Evolutionary conservation across 2,329 filamentous ascomycete species (phyloP).

Genomic region (Cladorrhinum sp.): DNA sequence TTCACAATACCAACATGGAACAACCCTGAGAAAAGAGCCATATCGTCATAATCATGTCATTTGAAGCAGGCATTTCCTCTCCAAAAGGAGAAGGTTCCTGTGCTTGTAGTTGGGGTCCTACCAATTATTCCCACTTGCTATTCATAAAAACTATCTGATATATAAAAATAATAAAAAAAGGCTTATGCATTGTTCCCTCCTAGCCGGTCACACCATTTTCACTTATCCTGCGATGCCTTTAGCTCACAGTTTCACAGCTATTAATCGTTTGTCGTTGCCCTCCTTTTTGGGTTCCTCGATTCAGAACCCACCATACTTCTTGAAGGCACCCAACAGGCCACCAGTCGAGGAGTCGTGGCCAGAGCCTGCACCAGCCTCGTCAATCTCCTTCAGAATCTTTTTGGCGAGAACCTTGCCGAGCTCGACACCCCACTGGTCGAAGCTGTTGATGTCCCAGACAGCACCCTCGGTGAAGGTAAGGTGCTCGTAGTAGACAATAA

Average conservation of each 20-base stretch:
- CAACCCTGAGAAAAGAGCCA: neutral
- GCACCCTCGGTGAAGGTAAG: slow-evolving; percentile 96
- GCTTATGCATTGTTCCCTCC: neutral
- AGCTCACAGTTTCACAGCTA: neutral
- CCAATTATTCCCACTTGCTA: neutral
- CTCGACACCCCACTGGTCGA: slow-evolving; percentile 99
- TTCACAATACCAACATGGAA: neutral
- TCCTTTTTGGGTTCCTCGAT: neutral
- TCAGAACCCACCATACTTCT: slow-evolving; percentile 62
- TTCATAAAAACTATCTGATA: neutral
- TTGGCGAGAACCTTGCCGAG: slow-evolving; percentile 94
- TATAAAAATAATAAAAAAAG: neutral
- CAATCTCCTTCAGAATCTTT: slow-evolving; percentile 84
- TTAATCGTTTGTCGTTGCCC: neutral
- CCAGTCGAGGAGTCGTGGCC: slow-evolving; percentile 85
- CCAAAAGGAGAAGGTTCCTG: neutral
- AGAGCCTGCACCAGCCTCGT: slow-evolving; percentile 66
- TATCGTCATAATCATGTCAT: slow-evolving; percentile 6
- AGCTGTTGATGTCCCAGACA: slow-evolving; percentile 99
- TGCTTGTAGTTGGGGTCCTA: neutral
- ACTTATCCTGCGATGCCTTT: neutral
- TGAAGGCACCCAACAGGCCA: slow-evolving; percentile 88
- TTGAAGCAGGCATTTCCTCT: neutral
- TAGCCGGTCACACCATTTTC: neutral
- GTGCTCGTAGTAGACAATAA: slow-evolving; percentile 99